Conservation (phyloP, 768 basidiomycete species). For the Coprinopsis marcescibilis region DNA sequence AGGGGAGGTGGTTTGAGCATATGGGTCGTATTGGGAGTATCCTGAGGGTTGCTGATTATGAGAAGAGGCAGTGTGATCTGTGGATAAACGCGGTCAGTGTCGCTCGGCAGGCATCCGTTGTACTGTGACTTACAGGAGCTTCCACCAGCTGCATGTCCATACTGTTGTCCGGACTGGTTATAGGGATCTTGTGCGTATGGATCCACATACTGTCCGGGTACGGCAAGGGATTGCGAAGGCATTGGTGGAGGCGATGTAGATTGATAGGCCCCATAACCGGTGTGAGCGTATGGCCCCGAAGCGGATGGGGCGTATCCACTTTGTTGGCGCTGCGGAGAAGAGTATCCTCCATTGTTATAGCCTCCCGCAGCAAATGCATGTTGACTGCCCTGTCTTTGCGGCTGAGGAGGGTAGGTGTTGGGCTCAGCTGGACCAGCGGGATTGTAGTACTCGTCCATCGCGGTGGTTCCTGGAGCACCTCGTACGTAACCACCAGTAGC, state of each 20-base stretch:
- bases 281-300: constrained; percentile 8
- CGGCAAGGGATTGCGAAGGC: constrained; percentile 28
- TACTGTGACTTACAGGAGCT: constrained; percentile 43
- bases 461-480: constrained; percentile 56
- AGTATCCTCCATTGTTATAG: constrained; percentile 14
- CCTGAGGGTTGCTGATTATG: constrained; percentile 44
- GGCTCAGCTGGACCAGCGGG: constrained; percentile 24
- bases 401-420: constrained; percentile 41
- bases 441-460: constrained; percentile 70
- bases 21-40: constrained; percentile 50
- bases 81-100: constrained; percentile 8
- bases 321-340: constrained; percentile 14
- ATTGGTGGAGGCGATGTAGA: constrained; percentile 22
- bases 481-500: constrained; percentile 59
- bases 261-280: constrained; percentile 8
- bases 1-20: constrained; percentile 21
- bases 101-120: not conserved
- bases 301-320: constrained; percentile 20
- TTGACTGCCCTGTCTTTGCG: constrained; percentile 29
- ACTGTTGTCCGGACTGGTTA: constrained; percentile 24
- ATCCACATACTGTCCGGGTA: constrained; percentile 23
- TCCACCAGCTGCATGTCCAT: constrained; percentile 50
- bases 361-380: constrained; percentile 36
- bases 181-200: constrained; percentile 27
- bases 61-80: constrained; percentile 51